Percentiles rank a stretch among this genome's conserved stretches.
phyloP scores from a whole-genome alignment of 73 alveolate genomes.

The Tetrahymena borealis region DNA sequence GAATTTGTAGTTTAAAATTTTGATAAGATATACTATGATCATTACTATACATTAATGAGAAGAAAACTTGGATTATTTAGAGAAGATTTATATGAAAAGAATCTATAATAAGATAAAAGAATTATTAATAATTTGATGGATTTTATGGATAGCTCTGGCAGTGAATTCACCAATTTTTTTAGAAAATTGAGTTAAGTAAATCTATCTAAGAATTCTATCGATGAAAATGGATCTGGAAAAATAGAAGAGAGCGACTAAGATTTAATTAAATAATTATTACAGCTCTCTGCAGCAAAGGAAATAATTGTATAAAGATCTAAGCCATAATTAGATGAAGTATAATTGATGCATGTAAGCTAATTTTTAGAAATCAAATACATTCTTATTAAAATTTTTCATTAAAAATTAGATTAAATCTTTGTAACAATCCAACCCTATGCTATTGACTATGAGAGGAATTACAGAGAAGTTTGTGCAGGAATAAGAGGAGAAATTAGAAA shows the following conservation, averaged over 20 bases:
- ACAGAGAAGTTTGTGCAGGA: constrained; percentile 1
- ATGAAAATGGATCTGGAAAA: constrained; percentile 15
- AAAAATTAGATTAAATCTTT: not conserved
- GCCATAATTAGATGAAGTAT: not conserved
- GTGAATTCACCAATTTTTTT: constrained; percentile 61
- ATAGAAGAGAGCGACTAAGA: constrained; percentile 17
- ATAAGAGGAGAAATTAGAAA: not conserved
- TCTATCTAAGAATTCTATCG: not conserved
- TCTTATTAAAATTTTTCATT: not conserved
- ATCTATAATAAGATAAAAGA: constrained; percentile 16
- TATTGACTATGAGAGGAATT: not conserved
- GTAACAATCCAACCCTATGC: not conserved
- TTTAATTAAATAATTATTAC: constrained; percentile 9
- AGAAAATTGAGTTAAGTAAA: constrained; percentile 8
- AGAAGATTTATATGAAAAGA: not conserved
- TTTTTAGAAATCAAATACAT: not conserved
- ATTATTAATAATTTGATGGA: constrained; percentile 19
- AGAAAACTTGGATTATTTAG: constrained; percentile 42
- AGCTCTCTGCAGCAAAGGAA: constrained; percentile 43
- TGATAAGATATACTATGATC: constrained; percentile 16
- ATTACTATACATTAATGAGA: constrained; percentile 37
- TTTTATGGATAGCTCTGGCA: constrained; percentile 31
- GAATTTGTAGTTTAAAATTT: constrained; percentile 7
- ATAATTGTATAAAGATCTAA: not conserved
- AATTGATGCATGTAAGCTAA: not conserved